Evolutionary conservation across 2,329 filamentous ascomycete species (phyloP).

Genomic region (Dendryphion nanum): DNA sequence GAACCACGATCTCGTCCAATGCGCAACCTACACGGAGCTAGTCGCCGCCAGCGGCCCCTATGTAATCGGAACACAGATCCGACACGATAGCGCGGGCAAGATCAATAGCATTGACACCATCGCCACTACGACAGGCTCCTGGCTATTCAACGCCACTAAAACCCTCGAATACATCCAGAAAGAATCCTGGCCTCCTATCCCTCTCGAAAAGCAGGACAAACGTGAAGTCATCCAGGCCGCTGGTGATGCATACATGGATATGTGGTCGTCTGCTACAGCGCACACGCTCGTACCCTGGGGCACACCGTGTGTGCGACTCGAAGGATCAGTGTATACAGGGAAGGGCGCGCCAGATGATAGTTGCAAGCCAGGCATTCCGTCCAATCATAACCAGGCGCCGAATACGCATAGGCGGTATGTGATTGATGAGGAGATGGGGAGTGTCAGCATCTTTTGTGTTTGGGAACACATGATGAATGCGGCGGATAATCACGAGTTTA

Average conservation of each 20-base stretch:
- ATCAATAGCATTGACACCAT: slow-evolving; percentile 15
- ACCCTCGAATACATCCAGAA: slow-evolving; percentile 16
- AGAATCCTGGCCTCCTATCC: slow-evolving; percentile 16
- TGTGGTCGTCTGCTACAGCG: slow-evolving; percentile 18
- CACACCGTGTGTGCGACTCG: slow-evolving; percentile 18
- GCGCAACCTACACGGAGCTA: slow-evolving; percentile 23
- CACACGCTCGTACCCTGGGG: slow-evolving; percentile 18
- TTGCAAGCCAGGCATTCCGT: slow-evolving; percentile 19
- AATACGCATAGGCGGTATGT: slow-evolving; percentile 16
- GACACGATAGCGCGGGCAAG: slow-evolving; percentile 7
- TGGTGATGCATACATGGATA: slow-evolving; percentile 20
- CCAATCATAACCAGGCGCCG: slow-evolving; percentile 7
- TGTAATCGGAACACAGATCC: slow-evolving; percentile 18
- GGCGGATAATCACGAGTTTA: slow-evolving; percentile 23
- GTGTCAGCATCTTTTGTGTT: slow-evolving; percentile 20
- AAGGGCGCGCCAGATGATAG: slow-evolving; percentile 15
- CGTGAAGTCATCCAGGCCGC: slow-evolving; percentile 16
- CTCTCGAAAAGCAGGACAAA: slow-evolving; percentile 5
- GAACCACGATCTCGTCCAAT: slow-evolving; percentile 15
- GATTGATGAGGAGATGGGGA: slow-evolving; percentile 21
- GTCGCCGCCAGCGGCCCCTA: slow-evolving; percentile 14
- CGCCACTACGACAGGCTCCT: slow-evolving; percentile 12
- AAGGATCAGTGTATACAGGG: slow-evolving; percentile 20
- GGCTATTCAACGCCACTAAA: slow-evolving; percentile 22
- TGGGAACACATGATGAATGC: slow-evolving; percentile 27